These are phyloP conservation scores for Xylariaceae sp. DNA, from an alignment of 2,329 filamentous ascomycete species.

Conservation along the genomic window DNA sequence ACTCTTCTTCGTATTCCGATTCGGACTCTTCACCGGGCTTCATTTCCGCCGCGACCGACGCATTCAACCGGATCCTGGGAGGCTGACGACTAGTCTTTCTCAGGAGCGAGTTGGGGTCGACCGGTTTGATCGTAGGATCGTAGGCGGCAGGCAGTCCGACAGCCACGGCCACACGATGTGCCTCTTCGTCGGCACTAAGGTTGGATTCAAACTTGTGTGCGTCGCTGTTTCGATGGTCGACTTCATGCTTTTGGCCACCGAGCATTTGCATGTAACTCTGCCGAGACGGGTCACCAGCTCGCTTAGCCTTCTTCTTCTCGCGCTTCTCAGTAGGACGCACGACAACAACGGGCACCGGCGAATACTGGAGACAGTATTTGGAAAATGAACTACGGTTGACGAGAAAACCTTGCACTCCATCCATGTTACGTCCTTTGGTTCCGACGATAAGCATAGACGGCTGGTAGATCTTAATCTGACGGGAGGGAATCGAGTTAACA, in stretches of 20 bases:
- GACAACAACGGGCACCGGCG: conserved; percentile 86
- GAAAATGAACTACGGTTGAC: conserved; percentile 77
- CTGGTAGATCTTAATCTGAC: conserved; percentile 82
- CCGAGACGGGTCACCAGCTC: conserved; percentile 67
- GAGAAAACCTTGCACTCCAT: conserved; percentile 79
- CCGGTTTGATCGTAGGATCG: conserved; percentile 58
- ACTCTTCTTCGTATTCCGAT: conserved; percentile 39
- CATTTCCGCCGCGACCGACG: conserved; percentile 38
- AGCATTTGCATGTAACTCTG: conserved; percentile 76
- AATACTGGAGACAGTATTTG: conserved; percentile 92
- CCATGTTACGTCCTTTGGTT: conserved; percentile 76
- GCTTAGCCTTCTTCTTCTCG: conserved; percentile 83
- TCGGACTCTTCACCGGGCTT: conserved; percentile 33
- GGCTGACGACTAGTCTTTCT: conserved; percentile 22
- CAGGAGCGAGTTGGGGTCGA: conserved; percentile 34
- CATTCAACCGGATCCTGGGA: conserved; percentile 23
- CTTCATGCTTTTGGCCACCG: conserved; percentile 54
- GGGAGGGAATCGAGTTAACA: not conserved
- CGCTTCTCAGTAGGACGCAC: conserved; percentile 83
- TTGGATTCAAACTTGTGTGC: conserved; percentile 51
- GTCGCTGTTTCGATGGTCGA: conserved; percentile 49
- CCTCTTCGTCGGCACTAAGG: conserved; percentile 56
- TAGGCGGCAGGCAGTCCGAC: conserved; percentile 58
- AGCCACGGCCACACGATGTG: conserved; percentile 58
- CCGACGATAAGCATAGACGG: conserved; percentile 88